phyloP scores from a whole-genome alignment of 2,329 filamentous ascomycete genomes.

The Fusarium praegraminearum region DNA sequence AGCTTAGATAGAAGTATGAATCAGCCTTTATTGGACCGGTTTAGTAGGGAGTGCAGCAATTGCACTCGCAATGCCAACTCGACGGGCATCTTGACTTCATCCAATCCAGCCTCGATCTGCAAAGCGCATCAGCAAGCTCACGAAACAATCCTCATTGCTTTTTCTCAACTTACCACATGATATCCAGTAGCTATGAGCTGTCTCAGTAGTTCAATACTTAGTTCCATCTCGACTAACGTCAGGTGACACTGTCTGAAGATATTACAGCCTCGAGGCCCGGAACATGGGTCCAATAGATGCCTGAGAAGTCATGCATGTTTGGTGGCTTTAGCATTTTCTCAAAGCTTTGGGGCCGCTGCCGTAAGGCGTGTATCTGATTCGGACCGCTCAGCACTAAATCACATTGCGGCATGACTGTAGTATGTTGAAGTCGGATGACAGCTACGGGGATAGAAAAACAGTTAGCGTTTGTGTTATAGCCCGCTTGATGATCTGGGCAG shows the following conservation, averaged over 20 bases:
- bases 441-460: slow-evolving; percentile 17
- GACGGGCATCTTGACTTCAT: background rate
- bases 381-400: slow-evolving; percentile 6
- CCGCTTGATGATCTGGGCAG: background rate
- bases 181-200: background rate
- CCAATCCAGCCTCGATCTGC: background rate
- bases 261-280: slow-evolving; percentile 8
- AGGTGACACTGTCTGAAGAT: slow-evolving; percentile 28
- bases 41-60: background rate
- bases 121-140: background rate
- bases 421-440: slow-evolving; percentile 19
- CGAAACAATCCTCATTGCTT: slow-evolving; percentile 4
- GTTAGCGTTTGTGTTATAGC: background rate
- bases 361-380: slow-evolving; percentile 32
- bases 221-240: slow-evolving; percentile 19
- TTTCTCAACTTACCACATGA: background rate
- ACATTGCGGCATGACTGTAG: slow-evolving; percentile 14
- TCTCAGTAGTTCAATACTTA: background rate
- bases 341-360: slow-evolving; percentile 34
- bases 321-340: slow-evolving; percentile 39
- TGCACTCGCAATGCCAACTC: background rate
- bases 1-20: background rate
- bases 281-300: slow-evolving; percentile 13
- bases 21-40: background rate
- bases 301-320: slow-evolving; percentile 32